These are phyloP conservation scores for Achlya hypogyna DNA, from an alignment of 352 stramenopile species.

Conservation along the genomic window DNA sequence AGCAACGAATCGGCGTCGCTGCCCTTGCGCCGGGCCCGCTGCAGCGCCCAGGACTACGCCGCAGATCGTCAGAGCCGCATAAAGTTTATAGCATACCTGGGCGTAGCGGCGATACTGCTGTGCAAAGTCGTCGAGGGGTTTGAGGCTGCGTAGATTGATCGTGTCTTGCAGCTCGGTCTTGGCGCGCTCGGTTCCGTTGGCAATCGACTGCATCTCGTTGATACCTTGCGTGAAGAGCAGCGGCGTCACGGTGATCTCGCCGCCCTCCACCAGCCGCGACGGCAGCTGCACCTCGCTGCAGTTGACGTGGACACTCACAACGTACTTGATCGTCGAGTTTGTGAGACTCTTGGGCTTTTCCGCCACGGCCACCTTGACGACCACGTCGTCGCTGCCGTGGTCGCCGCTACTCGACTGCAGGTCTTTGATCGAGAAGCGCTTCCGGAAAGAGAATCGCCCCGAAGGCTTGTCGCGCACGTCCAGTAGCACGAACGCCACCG, in stretches of 20 bases:
- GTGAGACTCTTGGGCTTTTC: conserved; percentile 41
- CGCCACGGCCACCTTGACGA: conserved; percentile 70
- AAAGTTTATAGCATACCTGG: not conserved
- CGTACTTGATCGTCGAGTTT: conserved; percentile 70
- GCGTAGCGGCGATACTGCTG: conserved; percentile 69
- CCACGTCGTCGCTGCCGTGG: conserved; percentile 45
- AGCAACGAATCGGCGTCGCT: conserved; percentile 46
- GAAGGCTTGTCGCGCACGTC: conserved; percentile 78
- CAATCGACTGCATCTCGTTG: conserved; percentile 93
- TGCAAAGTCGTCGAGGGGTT: conserved; percentile 68
- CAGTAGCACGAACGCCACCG: conserved; percentile 78
- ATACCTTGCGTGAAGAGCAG: conserved; percentile 88
- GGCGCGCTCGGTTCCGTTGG: conserved; percentile 83
- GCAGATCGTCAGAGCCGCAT: not conserved
- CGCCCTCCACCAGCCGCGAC: conserved; percentile 49
- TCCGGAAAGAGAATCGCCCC: conserved; percentile 72
- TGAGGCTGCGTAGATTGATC: conserved; percentile 84
- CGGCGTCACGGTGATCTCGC: conserved; percentile 75
- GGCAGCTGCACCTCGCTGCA: conserved; percentile 69
- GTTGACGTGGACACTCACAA: conserved; percentile 71
- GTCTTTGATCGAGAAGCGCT: conserved; percentile 53
- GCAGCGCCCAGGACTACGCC: not conserved
- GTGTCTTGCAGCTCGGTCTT: conserved; percentile 85
- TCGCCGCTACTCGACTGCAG: conserved; percentile 36
- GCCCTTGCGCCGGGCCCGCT: not conserved